Evolutionary conservation across 768 basidiomycete species (phyloP), one percentile per base, ranked within the genome.

Genomic region (Pleurotus tuoliensis): DNA sequence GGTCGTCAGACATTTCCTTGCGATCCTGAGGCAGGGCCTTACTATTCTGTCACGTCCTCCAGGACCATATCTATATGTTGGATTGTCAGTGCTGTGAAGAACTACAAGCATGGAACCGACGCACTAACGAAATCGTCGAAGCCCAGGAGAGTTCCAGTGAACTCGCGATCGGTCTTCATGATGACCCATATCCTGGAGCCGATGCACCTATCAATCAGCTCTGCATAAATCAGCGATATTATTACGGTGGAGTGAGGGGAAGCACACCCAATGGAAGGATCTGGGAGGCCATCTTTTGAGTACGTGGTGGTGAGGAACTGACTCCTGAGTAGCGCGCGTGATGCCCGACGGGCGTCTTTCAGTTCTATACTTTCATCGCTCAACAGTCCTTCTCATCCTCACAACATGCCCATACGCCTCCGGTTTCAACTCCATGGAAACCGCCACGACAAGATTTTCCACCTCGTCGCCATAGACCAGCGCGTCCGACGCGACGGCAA

Each of bases 81-180:
- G 24, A 39, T 39, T 22, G 25, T 22, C 2, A 24, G 39, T 48
- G 38, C 55, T 37, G 13, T 40, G 44, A 56, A 59, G 40, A 22
- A 27, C 46, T 44, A 43, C 25, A 51, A 55, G 11, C 24, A 18
- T 39, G 25, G 24, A 7, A 53, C 9, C 27, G 40, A 95, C 96
- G 82, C 70, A 98, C 96, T 99, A 71, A 99, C 96, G 71, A 96
- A 99, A 73, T 99, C 96, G 69, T 99, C 96, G 64, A 99, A 99
- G 2, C 96, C 96, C 34, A 96, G 80, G 41, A 99, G 78, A 2
- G 87, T 97, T 9, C 96, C 96, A 20, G 90, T 92, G 73, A 98
- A 99, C 75, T 99, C 96, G 46, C 94, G 88, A 59, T 99, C 94
- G 63, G 82, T 87, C 76, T 98, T 98, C 93, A 97, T 98, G 69